A percentile compares a stretch with the other conserved stretches of the same genome.
Conservation (phyloP, 1,139 yeast genomes). For the Geotrichum candidum region DNA sequence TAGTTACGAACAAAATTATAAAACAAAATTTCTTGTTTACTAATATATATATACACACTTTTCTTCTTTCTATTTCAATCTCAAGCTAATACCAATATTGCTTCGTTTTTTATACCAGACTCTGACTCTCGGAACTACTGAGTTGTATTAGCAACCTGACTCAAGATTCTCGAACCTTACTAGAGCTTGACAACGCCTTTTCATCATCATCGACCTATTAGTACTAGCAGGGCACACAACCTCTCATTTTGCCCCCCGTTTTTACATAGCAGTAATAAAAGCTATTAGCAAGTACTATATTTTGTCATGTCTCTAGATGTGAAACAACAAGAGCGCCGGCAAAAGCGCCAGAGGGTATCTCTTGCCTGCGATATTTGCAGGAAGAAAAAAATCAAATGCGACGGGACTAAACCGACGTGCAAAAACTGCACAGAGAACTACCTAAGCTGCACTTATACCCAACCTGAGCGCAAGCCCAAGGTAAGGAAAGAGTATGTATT, state of each 20-base stretch:
- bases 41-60: background rate
- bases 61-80: background rate
- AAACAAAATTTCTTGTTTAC: background rate
- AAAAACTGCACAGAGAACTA: slow-evolving; percentile 49
- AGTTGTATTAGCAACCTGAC: too few relatives aligned
- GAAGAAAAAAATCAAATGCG: slow-evolving; percentile 64
- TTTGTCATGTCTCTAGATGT: background rate
- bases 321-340: background rate
- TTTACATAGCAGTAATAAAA: background rate
- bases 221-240: too few relatives aligned
- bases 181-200: too few relatives aligned
- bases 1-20: too few relatives aligned
- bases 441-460: slow-evolving; percentile 32
- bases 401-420: slow-evolving; percentile 63
- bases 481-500: slow-evolving; percentile 27
- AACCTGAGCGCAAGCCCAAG: slow-evolving; percentile 30
- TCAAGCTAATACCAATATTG: background rate
- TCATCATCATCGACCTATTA: too few relatives aligned
- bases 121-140: too few relatives aligned
- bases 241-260: background rate
- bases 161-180: too few relatives aligned
- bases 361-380: slow-evolving; percentile 62
- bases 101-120: too few relatives aligned
- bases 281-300: background rate
- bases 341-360: slow-evolving; percentile 28